Evolutionary conservation across 805 yeast genomes (phyloP).

Genomic region (Wickerhamomyces alni): DNA sequence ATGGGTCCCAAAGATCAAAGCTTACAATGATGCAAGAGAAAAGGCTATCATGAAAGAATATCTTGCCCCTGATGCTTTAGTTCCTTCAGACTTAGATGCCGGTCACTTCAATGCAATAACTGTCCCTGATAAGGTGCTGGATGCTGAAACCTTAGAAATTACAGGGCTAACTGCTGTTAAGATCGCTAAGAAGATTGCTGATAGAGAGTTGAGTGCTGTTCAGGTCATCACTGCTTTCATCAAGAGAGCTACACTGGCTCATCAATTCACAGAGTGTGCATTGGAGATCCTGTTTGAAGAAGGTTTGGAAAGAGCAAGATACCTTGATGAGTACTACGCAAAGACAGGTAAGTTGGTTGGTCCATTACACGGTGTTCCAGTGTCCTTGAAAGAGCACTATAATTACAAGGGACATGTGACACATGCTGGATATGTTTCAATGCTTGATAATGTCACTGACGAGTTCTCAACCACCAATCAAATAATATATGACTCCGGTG

Average conservation of each 20-base stretch:
- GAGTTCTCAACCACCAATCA: constrained; percentile 44
- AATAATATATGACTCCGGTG: constrained; percentile 29
- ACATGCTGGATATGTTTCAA: constrained; percentile 53
- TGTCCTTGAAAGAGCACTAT: constrained; percentile 64
- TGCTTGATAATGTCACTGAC: constrained; percentile 39
- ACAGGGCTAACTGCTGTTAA: constrained; percentile 17
- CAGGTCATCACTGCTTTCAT: constrained; percentile 17
- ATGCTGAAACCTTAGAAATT: constrained; percentile 12
- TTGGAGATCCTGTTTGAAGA: constrained; percentile 60
- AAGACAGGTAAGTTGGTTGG: constrained; percentile 51
- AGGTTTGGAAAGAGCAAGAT: constrained; percentile 51
- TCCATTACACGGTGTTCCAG: constrained; percentile 65
- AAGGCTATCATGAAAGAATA: constrained; percentile 20
- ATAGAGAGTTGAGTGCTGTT: constrained; percentile 16
- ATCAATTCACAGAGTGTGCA: constrained; percentile 54
- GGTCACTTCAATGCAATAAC: constrained; percentile 18
- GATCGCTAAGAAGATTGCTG: constrained; percentile 14
- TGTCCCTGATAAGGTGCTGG: constrained; percentile 17
- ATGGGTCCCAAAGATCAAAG: constrained; percentile 22
- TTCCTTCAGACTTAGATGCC: constrained; percentile 18
- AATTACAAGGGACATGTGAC: constrained; percentile 47
- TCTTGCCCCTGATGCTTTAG: constrained; percentile 13
- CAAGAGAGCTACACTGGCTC: constrained; percentile 54
- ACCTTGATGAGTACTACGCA: constrained; percentile 45
- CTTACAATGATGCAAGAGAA: constrained; percentile 15